Evolutionary conservation across 208 protist genomes (phyloP).

Genomic region (Jaenimonas drosophilae): DNA sequence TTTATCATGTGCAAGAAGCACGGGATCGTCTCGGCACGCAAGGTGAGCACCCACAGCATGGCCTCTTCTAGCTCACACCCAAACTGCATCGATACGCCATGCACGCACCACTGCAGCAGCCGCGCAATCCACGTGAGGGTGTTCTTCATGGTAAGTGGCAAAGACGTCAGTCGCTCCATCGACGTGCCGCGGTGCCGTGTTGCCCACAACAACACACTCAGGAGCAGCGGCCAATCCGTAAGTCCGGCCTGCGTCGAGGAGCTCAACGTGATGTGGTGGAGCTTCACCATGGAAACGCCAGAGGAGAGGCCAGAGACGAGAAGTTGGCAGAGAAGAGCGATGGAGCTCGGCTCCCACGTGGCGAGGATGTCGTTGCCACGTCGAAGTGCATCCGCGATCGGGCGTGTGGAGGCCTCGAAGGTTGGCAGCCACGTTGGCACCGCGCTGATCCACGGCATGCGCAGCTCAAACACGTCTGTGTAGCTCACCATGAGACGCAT

Average conservation of each 20-base stretch:
- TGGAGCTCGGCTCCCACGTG: constrained; percentile 17
- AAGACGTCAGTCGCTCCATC: background rate
- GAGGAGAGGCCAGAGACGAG: constrained; percentile 42
- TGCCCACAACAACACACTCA: constrained; percentile 76
- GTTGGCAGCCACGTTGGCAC: constrained; percentile 49
- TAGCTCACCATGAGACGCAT: constrained; percentile 70
- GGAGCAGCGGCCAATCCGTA: constrained; percentile 76
- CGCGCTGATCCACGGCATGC: constrained; percentile 66
- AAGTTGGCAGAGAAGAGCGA: constrained; percentile 64
- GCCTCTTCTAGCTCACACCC: constrained; percentile 62
- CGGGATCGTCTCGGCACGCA: constrained; percentile 53
- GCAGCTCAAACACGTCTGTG: constrained; percentile 67
- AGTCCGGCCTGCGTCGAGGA: constrained; percentile 26
- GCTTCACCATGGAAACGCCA: constrained; percentile 66
- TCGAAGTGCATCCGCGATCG: constrained; percentile 16
- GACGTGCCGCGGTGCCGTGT: constrained; percentile 14
- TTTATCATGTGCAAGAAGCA: constrained; percentile 81
- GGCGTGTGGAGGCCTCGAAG: constrained; percentile 10
- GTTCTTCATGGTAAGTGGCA: constrained; percentile 1
- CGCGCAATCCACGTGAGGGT: constrained; percentile 62
- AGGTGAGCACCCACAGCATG: constrained; percentile 42
- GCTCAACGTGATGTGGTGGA: constrained; percentile 84
- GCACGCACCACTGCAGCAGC: constrained; percentile 75
- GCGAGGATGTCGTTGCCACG: constrained; percentile 28
- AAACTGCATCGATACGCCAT: constrained; percentile 70